These are phyloP conservation scores for Euphorbia peplus DNA, from an alignment of 345 rosid species.

Conservation along the genomic window DNA sequence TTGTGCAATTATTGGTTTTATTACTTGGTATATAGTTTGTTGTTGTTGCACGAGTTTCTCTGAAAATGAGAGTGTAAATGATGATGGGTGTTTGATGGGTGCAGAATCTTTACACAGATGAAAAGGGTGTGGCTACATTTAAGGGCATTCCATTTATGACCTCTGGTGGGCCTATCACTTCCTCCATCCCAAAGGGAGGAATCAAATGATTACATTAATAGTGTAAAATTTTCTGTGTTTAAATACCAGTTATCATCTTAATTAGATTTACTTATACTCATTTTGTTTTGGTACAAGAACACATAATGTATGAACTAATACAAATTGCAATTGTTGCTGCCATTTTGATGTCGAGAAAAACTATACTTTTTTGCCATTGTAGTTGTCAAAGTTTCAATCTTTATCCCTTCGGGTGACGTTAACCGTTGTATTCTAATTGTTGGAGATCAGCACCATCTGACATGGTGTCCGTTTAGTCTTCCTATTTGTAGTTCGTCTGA, in stretches of 20 bases:
- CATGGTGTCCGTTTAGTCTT: no score
- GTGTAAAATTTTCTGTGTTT: no score
- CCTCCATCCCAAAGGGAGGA: slow-evolving; percentile 67
- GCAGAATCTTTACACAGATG: slow-evolving; percentile 90
- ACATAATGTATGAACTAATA: background rate
- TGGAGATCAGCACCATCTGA: no score
- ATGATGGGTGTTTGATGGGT: slow-evolving; percentile 21
- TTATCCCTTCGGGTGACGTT: background rate
- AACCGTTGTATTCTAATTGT: no score
- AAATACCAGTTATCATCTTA: slow-evolving; percentile 11
- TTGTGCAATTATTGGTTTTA: slow-evolving; percentile 6
- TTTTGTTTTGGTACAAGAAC: slow-evolving; percentile 4
- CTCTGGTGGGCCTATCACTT: slow-evolving; percentile 77
- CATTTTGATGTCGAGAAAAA: background rate
- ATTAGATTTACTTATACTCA: slow-evolving; percentile 1
- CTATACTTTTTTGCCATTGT: background rate
- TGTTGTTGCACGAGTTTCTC: background rate
- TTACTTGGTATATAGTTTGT: slow-evolving; percentile 1
- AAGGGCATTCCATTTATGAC: slow-evolving; percentile 94
- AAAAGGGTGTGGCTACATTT: slow-evolving; percentile 85
- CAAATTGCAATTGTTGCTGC: background rate
- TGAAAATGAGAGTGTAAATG: background rate
- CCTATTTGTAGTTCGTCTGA: no score
- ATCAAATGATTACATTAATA: slow-evolving; percentile 49
- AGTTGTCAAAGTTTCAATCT: background rate